Evolutionary conservation across 1,284 basidiomycete species (phyloP).

Genomic region (Fomitopsis schrenkii): DNA sequence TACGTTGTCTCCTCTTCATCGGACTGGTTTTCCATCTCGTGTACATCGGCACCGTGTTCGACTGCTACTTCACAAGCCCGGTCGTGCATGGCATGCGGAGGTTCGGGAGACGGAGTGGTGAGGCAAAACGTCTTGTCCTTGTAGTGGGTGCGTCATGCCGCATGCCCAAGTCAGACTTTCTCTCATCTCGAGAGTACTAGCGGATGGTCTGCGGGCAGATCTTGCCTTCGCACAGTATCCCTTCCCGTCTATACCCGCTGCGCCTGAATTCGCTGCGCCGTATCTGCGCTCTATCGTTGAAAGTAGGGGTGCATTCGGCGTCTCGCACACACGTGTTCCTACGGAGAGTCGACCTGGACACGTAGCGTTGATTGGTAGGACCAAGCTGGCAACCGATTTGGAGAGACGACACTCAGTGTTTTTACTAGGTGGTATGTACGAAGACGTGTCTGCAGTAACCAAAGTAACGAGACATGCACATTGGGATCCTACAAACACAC

Average conservation of each 20-base stretch:
- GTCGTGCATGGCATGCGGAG: slow-evolving; percentile 72
- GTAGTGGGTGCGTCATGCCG: slow-evolving; percentile 61
- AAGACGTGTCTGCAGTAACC: slow-evolving; percentile 88
- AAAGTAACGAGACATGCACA: slow-evolving; percentile 45
- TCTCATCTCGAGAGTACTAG: slow-evolving; percentile 32
- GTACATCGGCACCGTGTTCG: slow-evolving; percentile 77
- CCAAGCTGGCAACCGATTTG: neutral
- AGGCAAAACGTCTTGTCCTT: slow-evolving; percentile 74
- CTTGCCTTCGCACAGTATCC: slow-evolving; percentile 67
- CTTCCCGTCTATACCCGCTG: slow-evolving; percentile 46
- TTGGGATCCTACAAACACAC: slow-evolving; percentile 1
- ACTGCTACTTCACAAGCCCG: slow-evolving; percentile 86
- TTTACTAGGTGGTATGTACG: slow-evolving; percentile 77
- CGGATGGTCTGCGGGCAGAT: slow-evolving; percentile 83
- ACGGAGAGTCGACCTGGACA: slow-evolving; percentile 89
- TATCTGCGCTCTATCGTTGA: slow-evolving; percentile 68
- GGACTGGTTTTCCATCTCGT: slow-evolving; percentile 75
- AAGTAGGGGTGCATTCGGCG: slow-evolving; percentile 71
- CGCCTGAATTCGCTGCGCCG: slow-evolving; percentile 71
- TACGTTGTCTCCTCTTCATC: slow-evolving; percentile 45
- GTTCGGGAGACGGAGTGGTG: slow-evolving; percentile 39
- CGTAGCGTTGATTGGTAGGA: slow-evolving; percentile 80
- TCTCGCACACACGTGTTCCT: slow-evolving; percentile 86
- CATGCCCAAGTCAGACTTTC: neutral
- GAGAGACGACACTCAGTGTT: neutral